Evolutionary conservation across 768 basidiomycete species (phyloP).

Genomic region (Leucocoprinus sp.): DNA sequence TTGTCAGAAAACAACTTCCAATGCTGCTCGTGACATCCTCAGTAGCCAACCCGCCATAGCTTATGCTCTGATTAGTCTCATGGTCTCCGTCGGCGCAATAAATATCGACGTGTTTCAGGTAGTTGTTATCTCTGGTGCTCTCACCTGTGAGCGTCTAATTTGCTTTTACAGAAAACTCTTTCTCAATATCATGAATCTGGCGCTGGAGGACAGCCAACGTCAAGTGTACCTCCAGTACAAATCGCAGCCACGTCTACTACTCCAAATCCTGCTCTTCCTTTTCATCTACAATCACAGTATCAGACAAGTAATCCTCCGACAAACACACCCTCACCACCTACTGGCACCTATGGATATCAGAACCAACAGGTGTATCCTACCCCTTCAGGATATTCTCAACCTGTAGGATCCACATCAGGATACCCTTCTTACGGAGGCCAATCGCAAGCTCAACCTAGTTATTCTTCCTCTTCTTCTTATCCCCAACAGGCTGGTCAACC

Average conservation of each 20-base stretch:
- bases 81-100: slow-evolving; percentile 71
- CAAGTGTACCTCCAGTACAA: slow-evolving; percentile 19
- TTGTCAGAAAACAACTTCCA: slow-evolving; percentile 63
- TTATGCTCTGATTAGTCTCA: slow-evolving; percentile 66
- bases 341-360: slow-evolving; percentile 20
- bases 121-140: slow-evolving; percentile 8
- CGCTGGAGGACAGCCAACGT: slow-evolving; percentile 17
- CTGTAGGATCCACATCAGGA: slow-evolving; percentile 9
- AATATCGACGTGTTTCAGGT: slow-evolving; percentile 74
- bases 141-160: background rate
- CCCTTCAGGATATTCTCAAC: slow-evolving; percentile 13
- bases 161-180: slow-evolving; percentile 44
- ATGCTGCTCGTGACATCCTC: slow-evolving; percentile 59
- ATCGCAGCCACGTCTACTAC: slow-evolving; percentile 15
- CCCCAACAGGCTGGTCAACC: slow-evolving; percentile 15
- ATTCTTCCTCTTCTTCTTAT: slow-evolving; percentile 19
- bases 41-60: slow-evolving; percentile 70
- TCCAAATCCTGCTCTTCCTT: slow-evolving; percentile 39
- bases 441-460: slow-evolving; percentile 10
- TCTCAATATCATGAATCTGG: slow-evolving; percentile 36
- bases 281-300: slow-evolving; percentile 33
- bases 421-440: slow-evolving; percentile 13
- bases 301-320: slow-evolving; percentile 26
- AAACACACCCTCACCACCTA: slow-evolving; percentile 17
- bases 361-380: slow-evolving; percentile 3